These are phyloP conservation scores for Hebeloma cylindrosporum DNA, from an alignment of 768 basidiomycete genomes.

Conservation along the genomic window DNA sequence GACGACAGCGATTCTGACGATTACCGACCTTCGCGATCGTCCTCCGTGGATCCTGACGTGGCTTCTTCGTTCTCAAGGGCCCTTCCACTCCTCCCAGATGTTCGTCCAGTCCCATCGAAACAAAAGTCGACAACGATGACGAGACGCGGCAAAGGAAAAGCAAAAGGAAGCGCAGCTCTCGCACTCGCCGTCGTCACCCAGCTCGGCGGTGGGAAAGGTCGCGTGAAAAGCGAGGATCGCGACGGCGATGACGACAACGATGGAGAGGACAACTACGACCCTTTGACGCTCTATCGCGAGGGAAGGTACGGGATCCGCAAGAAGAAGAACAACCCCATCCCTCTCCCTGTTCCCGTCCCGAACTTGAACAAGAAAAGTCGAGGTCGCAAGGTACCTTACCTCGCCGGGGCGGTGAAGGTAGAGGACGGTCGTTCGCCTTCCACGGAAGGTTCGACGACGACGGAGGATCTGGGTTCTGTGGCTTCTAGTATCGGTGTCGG, in stretches of 20 bases:
- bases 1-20: slow-evolving; percentile 32
- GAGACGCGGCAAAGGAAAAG: slow-evolving; percentile 30
- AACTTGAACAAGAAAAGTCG: slow-evolving; percentile 65
- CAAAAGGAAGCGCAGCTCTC: slow-evolving; percentile 34
- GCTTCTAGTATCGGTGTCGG: no score
- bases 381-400: slow-evolving; percentile 56
- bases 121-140: slow-evolving; percentile 18
- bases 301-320: slow-evolving; percentile 23
- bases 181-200: slow-evolving; percentile 31
- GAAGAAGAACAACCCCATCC: slow-evolving; percentile 34
- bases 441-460: no score
- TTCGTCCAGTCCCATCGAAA: slow-evolving; percentile 16
- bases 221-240: neutral
- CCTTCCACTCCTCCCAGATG: slow-evolving; percentile 10
- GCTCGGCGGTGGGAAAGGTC: slow-evolving; percentile 17
- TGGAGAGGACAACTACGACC: slow-evolving; percentile 16
- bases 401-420: slow-evolving; percentile 13
- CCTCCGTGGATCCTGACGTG: slow-evolving; percentile 13
- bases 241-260: slow-evolving; percentile 9
- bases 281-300: slow-evolving; percentile 20
- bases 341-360: slow-evolving; percentile 54
- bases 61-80: neutral
- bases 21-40: slow-evolving; percentile 29
- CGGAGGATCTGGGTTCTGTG: no score
- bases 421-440: slow-evolving; percentile 3